Evolutionary conservation across 768 basidiomycete species (phyloP).

Genomic region (Serpula lacrymans): DNA sequence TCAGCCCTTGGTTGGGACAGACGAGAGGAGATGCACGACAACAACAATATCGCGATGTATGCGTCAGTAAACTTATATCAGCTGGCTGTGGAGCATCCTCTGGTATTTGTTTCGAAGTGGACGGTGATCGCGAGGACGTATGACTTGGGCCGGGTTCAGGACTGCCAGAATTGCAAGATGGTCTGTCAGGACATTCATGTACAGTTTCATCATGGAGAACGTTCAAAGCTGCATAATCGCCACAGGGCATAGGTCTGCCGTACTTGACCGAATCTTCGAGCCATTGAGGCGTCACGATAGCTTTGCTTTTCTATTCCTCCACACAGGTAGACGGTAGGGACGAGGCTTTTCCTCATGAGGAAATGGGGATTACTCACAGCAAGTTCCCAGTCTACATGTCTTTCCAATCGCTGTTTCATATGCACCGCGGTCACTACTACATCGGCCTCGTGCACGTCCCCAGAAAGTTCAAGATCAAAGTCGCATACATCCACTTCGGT

Average conservation of each 20-base stretch:
- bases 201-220: constrained; percentile 47
- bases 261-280: constrained; percentile 52
- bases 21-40: constrained; percentile 60
- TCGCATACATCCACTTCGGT: not conserved
- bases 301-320: constrained; percentile 52
- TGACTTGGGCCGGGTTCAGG: constrained; percentile 3
- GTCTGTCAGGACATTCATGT: constrained; percentile 40
- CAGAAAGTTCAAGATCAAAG: constrained; percentile 33
- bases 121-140: constrained; percentile 5
- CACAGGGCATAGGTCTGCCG: constrained; percentile 45
- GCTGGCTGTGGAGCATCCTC: constrained; percentile 8
- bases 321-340: no score
- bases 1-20: constrained; percentile 66
- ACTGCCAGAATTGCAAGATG: not conserved
- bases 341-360: not conserved
- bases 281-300: constrained; percentile 72
- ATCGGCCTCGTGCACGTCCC: constrained; percentile 48
- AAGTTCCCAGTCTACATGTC: constrained; percentile 62
- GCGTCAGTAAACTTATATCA: constrained; percentile 17
- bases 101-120: constrained; percentile 6
- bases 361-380: constrained; percentile 46
- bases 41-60: constrained; percentile 51
- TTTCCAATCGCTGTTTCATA: constrained; percentile 66
- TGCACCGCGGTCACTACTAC: constrained; percentile 62
- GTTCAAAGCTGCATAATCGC: constrained; percentile 52